phyloP scores from a whole-genome alignment of 768 basidiomycete genomes.

The Auriscalpium orientale region DNA sequence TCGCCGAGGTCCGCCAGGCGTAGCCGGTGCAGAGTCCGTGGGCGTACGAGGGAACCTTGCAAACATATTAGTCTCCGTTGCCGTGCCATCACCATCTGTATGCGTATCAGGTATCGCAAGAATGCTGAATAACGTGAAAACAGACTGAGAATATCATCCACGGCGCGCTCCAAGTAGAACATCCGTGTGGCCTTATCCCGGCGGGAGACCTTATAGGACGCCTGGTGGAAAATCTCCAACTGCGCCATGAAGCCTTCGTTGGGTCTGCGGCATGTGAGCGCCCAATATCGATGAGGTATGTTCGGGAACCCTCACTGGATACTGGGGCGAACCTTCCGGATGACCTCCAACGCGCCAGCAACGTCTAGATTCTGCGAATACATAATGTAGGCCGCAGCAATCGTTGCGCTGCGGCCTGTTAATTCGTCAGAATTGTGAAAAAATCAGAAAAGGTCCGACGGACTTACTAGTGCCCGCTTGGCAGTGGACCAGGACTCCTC shows the following conservation, averaged over 20 bases:
- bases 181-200: constrained; percentile 65
- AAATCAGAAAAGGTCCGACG: neutral
- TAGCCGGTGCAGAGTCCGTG: constrained; percentile 49
- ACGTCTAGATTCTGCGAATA: constrained; percentile 51
- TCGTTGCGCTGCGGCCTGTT: constrained; percentile 73
- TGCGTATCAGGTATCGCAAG: neutral
- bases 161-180: constrained; percentile 76
- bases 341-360: constrained; percentile 57
- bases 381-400: constrained; percentile 89
- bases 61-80: constrained; percentile 64
- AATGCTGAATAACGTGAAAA: constrained; percentile 20
- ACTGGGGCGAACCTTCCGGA: constrained; percentile 56
- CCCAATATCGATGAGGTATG: constrained; percentile 1
- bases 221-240: constrained; percentile 70
- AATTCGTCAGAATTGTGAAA: neutral
- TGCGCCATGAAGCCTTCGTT: constrained; percentile 78
- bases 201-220: constrained; percentile 59
- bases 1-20: constrained; percentile 49
- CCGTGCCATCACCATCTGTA: constrained; percentile 67
- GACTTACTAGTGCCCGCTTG: constrained; percentile 81
- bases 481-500: constrained; percentile 84
- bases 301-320: constrained; percentile 49
- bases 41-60: constrained; percentile 66
- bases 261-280: constrained; percentile 43
- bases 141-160: constrained; percentile 70